These are phyloP conservation scores for Wickerhamomyces xylosicus DNA, from an alignment of 805 yeast genomes.

Conservation along the genomic window DNA sequence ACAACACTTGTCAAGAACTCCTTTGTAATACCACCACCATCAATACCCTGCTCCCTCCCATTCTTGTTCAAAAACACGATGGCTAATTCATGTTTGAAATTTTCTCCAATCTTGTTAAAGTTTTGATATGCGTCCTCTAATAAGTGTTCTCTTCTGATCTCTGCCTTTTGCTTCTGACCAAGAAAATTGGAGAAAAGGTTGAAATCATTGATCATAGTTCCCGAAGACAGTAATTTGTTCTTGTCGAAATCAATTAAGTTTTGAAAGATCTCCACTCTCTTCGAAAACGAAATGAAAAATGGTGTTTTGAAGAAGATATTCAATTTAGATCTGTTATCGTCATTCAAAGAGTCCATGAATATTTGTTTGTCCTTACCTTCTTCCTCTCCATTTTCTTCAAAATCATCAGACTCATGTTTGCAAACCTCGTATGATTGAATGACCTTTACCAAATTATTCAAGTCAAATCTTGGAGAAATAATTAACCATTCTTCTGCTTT, in stretches of 20 bases:
- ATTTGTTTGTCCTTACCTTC: neutral
- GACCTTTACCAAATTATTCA: conserved; percentile 25
- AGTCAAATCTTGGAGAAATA: conserved; percentile 19
- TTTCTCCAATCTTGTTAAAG: conserved; percentile 42
- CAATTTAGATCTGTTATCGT: conserved; percentile 21
- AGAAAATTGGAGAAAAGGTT: conserved; percentile 8
- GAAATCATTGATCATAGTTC: conserved; percentile 2
- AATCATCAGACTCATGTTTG: conserved; percentile 11
- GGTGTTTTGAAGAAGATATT: conserved; percentile 58
- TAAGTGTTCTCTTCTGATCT: conserved; percentile 59
- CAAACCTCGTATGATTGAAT: conserved; percentile 35
- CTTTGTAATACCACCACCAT: conserved; percentile 94
- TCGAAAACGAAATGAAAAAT: conserved; percentile 67
- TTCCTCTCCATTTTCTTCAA: conserved; percentile 17
- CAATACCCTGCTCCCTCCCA: conserved; percentile 84
- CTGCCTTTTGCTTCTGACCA: conserved; percentile 27
- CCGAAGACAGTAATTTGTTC: conserved; percentile 9
- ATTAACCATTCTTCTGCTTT: conserved; percentile 45
- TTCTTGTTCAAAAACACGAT: conserved; percentile 64
- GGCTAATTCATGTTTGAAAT: conserved; percentile 47
- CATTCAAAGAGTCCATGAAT: conserved; percentile 7
- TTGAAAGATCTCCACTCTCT: conserved; percentile 67
- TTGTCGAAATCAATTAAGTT: conserved; percentile 47
- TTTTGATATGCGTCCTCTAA: conserved; percentile 64
- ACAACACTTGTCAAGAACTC: conserved; percentile 74